A percentile compares a stretch with the other conserved stretches of the same genome.
Evolutionary conservation across 2,329 filamentous ascomycete genomes (phyloP).

Genomic region (Botrytis byssoidea): DNA sequence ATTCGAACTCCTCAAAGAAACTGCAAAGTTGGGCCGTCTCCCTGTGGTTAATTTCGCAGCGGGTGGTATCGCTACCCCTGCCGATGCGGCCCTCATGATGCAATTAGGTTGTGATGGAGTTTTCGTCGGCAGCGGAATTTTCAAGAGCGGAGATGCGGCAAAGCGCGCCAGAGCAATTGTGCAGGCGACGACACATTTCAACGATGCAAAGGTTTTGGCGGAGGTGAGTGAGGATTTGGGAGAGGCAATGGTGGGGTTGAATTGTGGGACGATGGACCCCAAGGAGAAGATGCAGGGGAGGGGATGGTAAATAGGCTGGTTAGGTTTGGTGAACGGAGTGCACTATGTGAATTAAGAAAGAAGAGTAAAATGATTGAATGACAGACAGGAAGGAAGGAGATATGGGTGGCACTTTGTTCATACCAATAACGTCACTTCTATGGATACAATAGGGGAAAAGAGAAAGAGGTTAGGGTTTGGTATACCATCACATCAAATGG

Average conservation of each 20-base stretch:
- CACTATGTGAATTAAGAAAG: neutral
- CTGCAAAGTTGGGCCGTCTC: conserved; percentile 79
- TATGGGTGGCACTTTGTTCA: conserved; percentile 1
- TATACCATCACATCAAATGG: neutral
- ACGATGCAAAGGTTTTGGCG: conserved; percentile 79
- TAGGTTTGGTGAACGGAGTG: neutral
- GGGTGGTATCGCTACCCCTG: conserved; percentile 98
- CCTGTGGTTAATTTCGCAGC: conserved; percentile 98
- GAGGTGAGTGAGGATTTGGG: conserved; percentile 85
- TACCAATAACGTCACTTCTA: neutral
- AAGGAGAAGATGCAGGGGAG: conserved; percentile 80
- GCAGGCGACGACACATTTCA: conserved; percentile 86
- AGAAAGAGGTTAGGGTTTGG: neutral
- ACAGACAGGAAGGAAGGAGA: neutral
- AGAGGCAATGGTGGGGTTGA: conserved; percentile 98
- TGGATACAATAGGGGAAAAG: neutral
- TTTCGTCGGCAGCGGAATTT: conserved; percentile 95
- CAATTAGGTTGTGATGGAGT: conserved; percentile 97
- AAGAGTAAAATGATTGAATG: neutral
- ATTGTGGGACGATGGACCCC: conserved; percentile 73
- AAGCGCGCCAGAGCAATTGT: conserved; percentile 94
- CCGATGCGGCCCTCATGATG: conserved; percentile 98
- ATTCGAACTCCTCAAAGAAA: conserved; percentile 77
- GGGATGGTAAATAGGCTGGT: conserved; percentile 65
- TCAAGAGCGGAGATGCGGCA: conserved; percentile 89